Evolutionary conservation across 805 yeast genomes (phyloP).

Genomic region (Cyberlindnera amylophila): DNA sequence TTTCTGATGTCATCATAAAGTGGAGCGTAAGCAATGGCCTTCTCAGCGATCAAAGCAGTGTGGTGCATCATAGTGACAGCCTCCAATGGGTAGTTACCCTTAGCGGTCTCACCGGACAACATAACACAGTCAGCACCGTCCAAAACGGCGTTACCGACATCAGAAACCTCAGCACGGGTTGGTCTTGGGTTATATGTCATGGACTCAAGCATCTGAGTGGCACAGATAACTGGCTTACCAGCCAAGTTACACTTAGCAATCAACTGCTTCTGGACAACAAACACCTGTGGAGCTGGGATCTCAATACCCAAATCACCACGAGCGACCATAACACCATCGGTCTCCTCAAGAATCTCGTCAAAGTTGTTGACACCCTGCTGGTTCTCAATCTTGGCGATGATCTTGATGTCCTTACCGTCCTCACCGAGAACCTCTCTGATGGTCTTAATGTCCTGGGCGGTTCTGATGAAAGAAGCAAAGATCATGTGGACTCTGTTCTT

Average conservation of each 20-base stretch:
- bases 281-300: constrained; percentile 98
- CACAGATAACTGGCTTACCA: constrained; percentile 99
- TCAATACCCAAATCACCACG: constrained; percentile 99
- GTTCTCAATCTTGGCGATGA: constrained; percentile 96
- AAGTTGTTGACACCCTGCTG: constrained; percentile 99
- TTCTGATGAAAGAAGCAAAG: constrained; percentile 97
- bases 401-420: constrained; percentile 94
- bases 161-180: constrained; percentile 99
- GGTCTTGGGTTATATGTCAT: constrained; percentile 99
- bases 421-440: constrained; percentile 95
- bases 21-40: constrained; percentile 85
- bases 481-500: constrained; percentile 97
- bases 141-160: constrained; percentile 97
- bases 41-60: constrained; percentile 94
- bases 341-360: constrained; percentile 88
- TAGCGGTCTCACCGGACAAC: constrained; percentile 99
- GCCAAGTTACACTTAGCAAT: constrained; percentile 99
- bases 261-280: constrained; percentile 97
- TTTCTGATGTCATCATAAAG: constrained; percentile 85
- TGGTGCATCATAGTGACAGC: constrained; percentile 99
- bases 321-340: constrained; percentile 99
- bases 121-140: constrained; percentile 99
- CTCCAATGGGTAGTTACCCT: constrained; percentile 97
- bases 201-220: constrained; percentile 99
- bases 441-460: constrained; percentile 82